phyloP scores from a whole-genome alignment of 768 basidiomycete genomes.

The Infundibulicybe gibba region DNA sequence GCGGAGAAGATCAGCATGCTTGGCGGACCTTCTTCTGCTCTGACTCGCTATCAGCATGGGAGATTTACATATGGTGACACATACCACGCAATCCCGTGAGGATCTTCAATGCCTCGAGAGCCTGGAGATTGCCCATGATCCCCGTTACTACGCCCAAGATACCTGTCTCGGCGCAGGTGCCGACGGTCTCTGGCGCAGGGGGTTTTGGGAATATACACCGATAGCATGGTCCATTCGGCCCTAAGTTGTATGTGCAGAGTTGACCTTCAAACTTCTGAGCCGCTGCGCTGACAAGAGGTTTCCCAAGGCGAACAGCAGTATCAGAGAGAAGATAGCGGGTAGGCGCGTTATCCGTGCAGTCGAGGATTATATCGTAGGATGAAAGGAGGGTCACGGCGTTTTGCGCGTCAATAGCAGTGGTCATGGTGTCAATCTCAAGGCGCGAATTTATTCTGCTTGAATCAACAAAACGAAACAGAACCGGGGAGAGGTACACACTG shows the following conservation, averaged over 20 bases:
- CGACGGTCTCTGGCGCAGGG: slow-evolving; percentile 56
- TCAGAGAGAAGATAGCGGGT: slow-evolving; percentile 94
- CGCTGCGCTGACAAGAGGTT: slow-evolving; percentile 88
- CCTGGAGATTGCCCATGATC: slow-evolving; percentile 86
- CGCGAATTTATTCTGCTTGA: slow-evolving; percentile 67
- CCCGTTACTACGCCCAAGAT: slow-evolving; percentile 89
- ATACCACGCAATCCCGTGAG: slow-evolving; percentile 65
- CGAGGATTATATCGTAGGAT: slow-evolving; percentile 75
- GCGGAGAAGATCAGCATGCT: slow-evolving; percentile 75
- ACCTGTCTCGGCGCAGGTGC: slow-evolving; percentile 86
- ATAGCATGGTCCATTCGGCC: slow-evolving; percentile 79
- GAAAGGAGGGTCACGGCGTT: slow-evolving; percentile 65
- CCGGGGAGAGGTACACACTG: slow-evolving; percentile 35
- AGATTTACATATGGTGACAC: slow-evolving; percentile 5
- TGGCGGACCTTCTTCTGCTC: slow-evolving; percentile 46
- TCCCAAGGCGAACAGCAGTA: slow-evolving; percentile 67
- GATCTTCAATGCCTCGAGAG: slow-evolving; percentile 82
- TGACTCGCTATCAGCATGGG: background rate
- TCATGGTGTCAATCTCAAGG: slow-evolving; percentile 54
- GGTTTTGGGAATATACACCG: slow-evolving; percentile 89
- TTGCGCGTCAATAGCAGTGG: slow-evolving; percentile 46
- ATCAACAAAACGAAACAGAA: slow-evolving; percentile 1
- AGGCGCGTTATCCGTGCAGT: slow-evolving; percentile 92
- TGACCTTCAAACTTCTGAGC: slow-evolving; percentile 87
- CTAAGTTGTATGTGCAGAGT: slow-evolving; percentile 71